Evolutionary conservation across 805 yeast species (phyloP), one percentile per base, ranked within the genome.

Genomic region (Starmerella apis): DNA sequence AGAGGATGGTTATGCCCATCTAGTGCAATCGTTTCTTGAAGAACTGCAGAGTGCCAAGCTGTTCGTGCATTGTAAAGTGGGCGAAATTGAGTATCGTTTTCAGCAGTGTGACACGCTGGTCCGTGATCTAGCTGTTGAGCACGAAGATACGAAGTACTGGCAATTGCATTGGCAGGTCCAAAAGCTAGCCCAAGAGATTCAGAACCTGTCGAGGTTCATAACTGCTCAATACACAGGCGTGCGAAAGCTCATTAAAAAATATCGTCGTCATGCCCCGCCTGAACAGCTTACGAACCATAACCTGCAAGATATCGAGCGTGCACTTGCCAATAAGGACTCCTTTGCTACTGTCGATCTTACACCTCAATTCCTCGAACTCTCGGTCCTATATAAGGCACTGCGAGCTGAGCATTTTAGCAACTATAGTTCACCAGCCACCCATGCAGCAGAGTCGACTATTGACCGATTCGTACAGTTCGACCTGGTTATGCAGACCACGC

Each of bases 161-260:
- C 51, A 60, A 42, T 58, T 66, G 19, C 62, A 59, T 28, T 61
- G 59, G 35, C 78, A 69, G 60, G 70, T 68, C 61, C 70, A 60
- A 44, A 67, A 56, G 54, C 73, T 71, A 39, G 75, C 73, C 49
- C 67, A 59, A 16, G 80, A 77, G 42, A 67, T 83, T 24, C 84
- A 81, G 58, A 75, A 80, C 53, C 67, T 85, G 43, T 73, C 84
- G n/a, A 71, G 86, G 54, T 85, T 81, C 61, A 76, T 83, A 14
- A 67, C 80, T 20, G 73, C 84, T 7, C 95, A 85, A 61, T 79
- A 80, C 59, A 79, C 86, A 2, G 94, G 71, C 4, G 70, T 83
- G 44, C 72, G 80, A 54, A 85, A 85, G 66, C 72, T 85, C 45
- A 70, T 85, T 59, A 85, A 86, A 67, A 85, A 86, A 62, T 81